Evolutionary conservation across 768 basidiomycete species (phyloP).

Genomic region (Xerocomus potaroensis): DNA sequence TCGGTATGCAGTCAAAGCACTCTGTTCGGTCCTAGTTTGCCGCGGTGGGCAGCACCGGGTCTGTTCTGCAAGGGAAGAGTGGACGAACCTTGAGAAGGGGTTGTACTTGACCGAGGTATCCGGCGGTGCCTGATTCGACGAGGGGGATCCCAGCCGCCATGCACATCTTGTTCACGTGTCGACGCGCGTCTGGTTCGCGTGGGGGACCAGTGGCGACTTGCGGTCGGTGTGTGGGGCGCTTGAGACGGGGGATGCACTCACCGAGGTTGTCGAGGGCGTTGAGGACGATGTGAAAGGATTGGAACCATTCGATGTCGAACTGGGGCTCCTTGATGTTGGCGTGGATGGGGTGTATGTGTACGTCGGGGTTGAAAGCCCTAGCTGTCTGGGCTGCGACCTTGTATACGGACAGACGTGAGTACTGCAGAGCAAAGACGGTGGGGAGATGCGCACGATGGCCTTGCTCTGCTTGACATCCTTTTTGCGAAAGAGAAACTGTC

Average conservation of each 20-base stretch:
- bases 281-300: slow-evolving; percentile 84
- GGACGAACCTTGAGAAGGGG: slow-evolving; percentile 75
- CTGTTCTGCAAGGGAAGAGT: neutral
- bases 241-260: slow-evolving; percentile 41
- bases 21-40: slow-evolving; percentile 71
- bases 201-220: neutral
- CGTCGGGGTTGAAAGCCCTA: slow-evolving; percentile 80
- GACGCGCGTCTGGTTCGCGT: slow-evolving; percentile 67
- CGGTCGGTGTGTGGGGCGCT: neutral
- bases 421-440: neutral
- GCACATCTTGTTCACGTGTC: slow-evolving; percentile 98
- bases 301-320: slow-evolving; percentile 89
- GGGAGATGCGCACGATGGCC: slow-evolving; percentile 57
- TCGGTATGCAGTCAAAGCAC: slow-evolving; percentile 95
- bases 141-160: slow-evolving; percentile 87
- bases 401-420: neutral
- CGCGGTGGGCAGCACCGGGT: neutral
- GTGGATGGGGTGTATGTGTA: slow-evolving; percentile 83
- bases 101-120: slow-evolving; percentile 96
- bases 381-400: slow-evolving; percentile 84
- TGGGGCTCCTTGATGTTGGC: slow-evolving; percentile 93
- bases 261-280: slow-evolving; percentile 97
- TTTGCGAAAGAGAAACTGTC: slow-evolving; percentile 95
- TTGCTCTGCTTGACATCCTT: slow-evolving; percentile 98
- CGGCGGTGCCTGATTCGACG: slow-evolving; percentile 95